These are phyloP conservation scores for Trametes polyzona DNA, from an alignment of 1,284 basidiomycete genomes.

Conservation along the genomic window DNA sequence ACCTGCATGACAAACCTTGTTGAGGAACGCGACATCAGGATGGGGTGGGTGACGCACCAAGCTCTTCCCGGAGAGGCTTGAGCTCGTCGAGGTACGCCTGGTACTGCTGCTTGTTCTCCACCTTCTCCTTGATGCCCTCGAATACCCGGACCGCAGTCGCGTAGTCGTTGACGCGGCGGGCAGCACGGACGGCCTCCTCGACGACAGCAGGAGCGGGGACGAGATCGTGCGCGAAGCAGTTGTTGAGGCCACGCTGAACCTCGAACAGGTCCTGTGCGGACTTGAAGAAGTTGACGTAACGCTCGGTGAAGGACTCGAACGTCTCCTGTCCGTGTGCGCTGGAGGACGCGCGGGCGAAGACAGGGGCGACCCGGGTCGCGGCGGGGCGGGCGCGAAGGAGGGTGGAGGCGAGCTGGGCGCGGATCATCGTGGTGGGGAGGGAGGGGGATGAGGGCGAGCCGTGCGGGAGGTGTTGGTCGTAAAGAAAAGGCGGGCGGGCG, in stretches of 20 bases:
- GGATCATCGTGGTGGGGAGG: conserved; percentile 38
- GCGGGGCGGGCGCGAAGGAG: conserved; percentile 59
- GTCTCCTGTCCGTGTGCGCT: conserved; percentile 81
- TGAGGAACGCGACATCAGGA: neutral
- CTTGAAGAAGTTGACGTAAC: conserved; percentile 94
- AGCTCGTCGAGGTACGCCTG: conserved; percentile 89
- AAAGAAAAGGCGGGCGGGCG: conserved; percentile 32
- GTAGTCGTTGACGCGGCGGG: conserved; percentile 94
- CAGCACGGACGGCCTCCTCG: conserved; percentile 88
- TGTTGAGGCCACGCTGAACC: conserved; percentile 97
- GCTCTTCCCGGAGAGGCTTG: conserved; percentile 83
- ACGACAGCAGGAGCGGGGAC: conserved; percentile 91
- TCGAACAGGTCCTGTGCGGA: conserved; percentile 95
- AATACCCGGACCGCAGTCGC: conserved; percentile 96
- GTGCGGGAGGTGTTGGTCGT: conserved; percentile 23
- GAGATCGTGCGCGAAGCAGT: conserved; percentile 98
- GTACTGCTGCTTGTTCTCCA: conserved; percentile 94
- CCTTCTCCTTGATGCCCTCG: conserved; percentile 92
- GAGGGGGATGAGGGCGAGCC: conserved; percentile 14
- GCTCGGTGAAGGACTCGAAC: conserved; percentile 92
- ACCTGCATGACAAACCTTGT: conserved; percentile 21
- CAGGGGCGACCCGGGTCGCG: conserved; percentile 42
- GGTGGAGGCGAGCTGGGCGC: conserved; percentile 52
- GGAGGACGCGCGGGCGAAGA: conserved; percentile 52
- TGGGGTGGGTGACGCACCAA: conserved; percentile 64